These are phyloP conservation scores for Macaranga tanarius DNA, from an alignment of 441 rosid genomes.

Conservation along the genomic window DNA sequence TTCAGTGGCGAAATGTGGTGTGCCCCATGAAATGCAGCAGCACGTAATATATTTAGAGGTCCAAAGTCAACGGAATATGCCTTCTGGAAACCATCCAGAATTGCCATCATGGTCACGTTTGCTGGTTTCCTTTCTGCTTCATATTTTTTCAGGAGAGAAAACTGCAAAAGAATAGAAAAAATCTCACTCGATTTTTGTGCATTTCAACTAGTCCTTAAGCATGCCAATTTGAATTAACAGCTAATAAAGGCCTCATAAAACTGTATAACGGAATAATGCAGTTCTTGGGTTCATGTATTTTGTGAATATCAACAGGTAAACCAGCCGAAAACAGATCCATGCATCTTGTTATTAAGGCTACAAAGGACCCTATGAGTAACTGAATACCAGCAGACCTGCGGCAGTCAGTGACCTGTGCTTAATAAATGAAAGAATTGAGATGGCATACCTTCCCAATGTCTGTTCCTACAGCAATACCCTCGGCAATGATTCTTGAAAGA, in stretches of 20 bases:
- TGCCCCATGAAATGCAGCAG: constrained; percentile 84
- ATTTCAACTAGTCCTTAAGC: background rate
- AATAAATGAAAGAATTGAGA: constrained; percentile 9
- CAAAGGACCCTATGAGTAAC: background rate
- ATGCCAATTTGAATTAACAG: background rate
- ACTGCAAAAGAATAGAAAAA: constrained; percentile 37
- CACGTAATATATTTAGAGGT: constrained; percentile 75
- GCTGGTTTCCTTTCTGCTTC: constrained; percentile 87
- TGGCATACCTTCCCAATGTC: constrained; percentile 82
- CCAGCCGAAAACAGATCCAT: background rate
- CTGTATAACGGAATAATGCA: background rate
- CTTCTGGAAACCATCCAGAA: constrained; percentile 89
- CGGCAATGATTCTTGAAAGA: constrained; percentile 69
- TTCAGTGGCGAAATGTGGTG: constrained; percentile 77
- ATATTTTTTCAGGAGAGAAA: constrained; percentile 56
- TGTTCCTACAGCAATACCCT: constrained; percentile 79
- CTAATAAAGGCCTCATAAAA: background rate
- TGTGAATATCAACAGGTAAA: accelerated
- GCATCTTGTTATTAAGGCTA: background rate
- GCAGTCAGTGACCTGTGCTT: background rate
- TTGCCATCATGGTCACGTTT: constrained; percentile 82
- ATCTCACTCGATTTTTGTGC: background rate
- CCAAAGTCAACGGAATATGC: constrained; percentile 79
- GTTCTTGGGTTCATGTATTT: background rate
- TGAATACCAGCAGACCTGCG: background rate